A percentile compares a stretch with the other conserved stretches of the same genome.
Conservation (phyloP, 495 filamentous ascomycete genomes). For the Penicillium maclennaniae region DNA sequence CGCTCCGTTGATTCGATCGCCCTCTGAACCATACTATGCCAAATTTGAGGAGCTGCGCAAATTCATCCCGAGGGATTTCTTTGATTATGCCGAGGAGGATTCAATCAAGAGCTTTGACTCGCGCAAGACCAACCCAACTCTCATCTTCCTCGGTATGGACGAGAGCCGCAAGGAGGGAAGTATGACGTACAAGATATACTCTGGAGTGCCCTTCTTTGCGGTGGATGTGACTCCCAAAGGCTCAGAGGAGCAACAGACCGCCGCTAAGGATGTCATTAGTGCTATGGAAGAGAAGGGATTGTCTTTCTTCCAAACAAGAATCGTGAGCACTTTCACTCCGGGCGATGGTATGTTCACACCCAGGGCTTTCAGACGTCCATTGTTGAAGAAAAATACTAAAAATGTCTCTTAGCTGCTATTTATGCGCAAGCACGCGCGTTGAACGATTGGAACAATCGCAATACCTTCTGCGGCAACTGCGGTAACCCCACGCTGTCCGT, state of each 20-base stretch:
- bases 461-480: constrained; percentile 86
- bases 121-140: constrained; percentile 54
- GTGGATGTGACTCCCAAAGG: constrained; percentile 80
- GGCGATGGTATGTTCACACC: constrained; percentile 50
- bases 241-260: constrained; percentile 44
- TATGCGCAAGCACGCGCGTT: constrained; percentile 89
- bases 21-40: constrained; percentile 56
- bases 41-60: constrained; percentile 58
- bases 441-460: constrained; percentile 91
- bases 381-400: not conserved
- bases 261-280: constrained; percentile 46
- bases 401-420: constrained; percentile 61
- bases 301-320: constrained; percentile 55
- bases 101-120: constrained; percentile 72
- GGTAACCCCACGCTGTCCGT: constrained; percentile 79
- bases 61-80: constrained; percentile 69
- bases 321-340: constrained; percentile 54
- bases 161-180: constrained; percentile 54
- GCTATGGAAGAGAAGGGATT: constrained; percentile 56
- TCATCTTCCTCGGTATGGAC: constrained; percentile 86
- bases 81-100: constrained; percentile 68
- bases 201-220: constrained; percentile 79
- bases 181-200: constrained; percentile 58
- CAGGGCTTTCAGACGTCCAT: not conserved
- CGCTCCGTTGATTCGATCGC: constrained; percentile 63